Percentiles rank a stretch among this genome's conserved stretches.
Evolutionary conservation across 352 stramenopile genomes (phyloP).

Genomic region (Thraustotheca clavata): DNA sequence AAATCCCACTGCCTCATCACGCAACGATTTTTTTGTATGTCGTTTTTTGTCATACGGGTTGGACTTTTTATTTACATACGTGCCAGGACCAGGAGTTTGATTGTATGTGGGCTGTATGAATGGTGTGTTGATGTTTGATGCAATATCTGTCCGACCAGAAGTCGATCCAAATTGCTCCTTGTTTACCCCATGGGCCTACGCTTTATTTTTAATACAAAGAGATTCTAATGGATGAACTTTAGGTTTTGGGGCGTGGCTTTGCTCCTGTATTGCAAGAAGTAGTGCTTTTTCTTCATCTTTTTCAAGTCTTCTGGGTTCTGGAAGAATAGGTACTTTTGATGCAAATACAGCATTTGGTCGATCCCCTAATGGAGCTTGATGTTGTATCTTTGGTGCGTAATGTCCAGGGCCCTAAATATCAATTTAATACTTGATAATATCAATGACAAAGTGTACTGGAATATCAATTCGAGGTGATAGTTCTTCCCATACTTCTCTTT

Average conservation of each 20-base stretch:
- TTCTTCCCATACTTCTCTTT: slow-evolving; percentile 68
- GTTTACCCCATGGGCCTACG: slow-evolving; percentile 12
- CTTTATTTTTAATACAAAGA: too few relatives aligned
- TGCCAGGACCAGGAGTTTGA: slow-evolving; percentile 45
- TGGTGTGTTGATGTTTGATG: slow-evolving; percentile 43
- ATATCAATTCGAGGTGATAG: slow-evolving; percentile 37
- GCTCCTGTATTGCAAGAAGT: slow-evolving; percentile 7
- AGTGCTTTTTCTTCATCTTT: slow-evolving; percentile 53
- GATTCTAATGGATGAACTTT: neutral
- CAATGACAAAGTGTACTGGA: slow-evolving; percentile 21
- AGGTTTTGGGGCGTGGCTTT: slow-evolving; percentile 4
- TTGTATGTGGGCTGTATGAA: slow-evolving; percentile 52
- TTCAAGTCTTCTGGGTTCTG: slow-evolving; percentile 30
- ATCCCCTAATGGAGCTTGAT: neutral
- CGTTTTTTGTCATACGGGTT: neutral
- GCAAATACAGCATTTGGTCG: slow-evolving; percentile 55
- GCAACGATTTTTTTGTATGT: slow-evolving; percentile 20
- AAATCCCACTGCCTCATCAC: slow-evolving; percentile 49
- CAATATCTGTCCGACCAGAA: slow-evolving; percentile 40
- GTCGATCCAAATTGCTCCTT: slow-evolving; percentile 62
- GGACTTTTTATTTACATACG: slow-evolving; percentile 30
- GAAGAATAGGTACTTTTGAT: slow-evolving; percentile 65
- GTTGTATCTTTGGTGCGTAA: slow-evolving; percentile 26
- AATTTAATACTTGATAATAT: neutral
- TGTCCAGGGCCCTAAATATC: slow-evolving; percentile 38